Conservation (phyloP, 495 filamentous ascomycete species). For the Penicillium maclennaniae region DNA sequence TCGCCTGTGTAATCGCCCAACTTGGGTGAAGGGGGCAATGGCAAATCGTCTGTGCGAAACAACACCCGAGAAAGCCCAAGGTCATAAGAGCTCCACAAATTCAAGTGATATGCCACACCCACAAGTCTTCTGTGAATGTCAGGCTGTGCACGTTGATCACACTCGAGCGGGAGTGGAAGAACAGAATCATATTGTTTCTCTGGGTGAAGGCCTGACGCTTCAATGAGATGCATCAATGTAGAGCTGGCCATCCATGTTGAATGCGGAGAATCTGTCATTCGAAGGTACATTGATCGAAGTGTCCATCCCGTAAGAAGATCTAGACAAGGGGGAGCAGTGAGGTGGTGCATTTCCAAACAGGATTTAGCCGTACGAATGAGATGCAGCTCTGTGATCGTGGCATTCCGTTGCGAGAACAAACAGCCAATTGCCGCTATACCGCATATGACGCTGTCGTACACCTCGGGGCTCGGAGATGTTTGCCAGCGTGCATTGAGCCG, state of each 20-base stretch:
- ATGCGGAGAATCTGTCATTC: slow-evolving; percentile 46
- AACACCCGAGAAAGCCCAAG: slow-evolving; percentile 45
- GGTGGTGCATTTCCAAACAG: slow-evolving; percentile 30
- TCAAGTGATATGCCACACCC: slow-evolving; percentile 43
- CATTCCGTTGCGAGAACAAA: slow-evolving; percentile 33
- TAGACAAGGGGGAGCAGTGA: slow-evolving; percentile 20
- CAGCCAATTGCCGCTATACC: slow-evolving; percentile 44
- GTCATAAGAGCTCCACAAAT: slow-evolving; percentile 47
- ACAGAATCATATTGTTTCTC: slow-evolving; percentile 19
- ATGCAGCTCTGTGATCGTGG: slow-evolving; percentile 28
- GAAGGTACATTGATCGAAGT: slow-evolving; percentile 43
- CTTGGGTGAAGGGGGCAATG: slow-evolving; percentile 13
- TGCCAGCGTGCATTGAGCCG: slow-evolving; percentile 33
- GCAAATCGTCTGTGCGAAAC: slow-evolving; percentile 27
- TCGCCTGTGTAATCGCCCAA: slow-evolving; percentile 34
- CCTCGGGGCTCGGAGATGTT: not conserved
- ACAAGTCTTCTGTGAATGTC: slow-evolving; percentile 34
- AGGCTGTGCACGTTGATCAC: slow-evolving; percentile 15
- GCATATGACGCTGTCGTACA: slow-evolving; percentile 41
- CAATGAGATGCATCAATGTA: slow-evolving; percentile 49
- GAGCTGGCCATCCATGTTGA: slow-evolving; percentile 48
- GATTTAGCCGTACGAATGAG: slow-evolving; percentile 34
- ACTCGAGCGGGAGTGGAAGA: slow-evolving; percentile 12
- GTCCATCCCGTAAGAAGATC: slow-evolving; percentile 42
- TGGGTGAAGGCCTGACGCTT: slow-evolving; percentile 46